Base-by-base conservation (phyloP, 805 yeast species). In the Priceomyces fermenticarens region DNA sequence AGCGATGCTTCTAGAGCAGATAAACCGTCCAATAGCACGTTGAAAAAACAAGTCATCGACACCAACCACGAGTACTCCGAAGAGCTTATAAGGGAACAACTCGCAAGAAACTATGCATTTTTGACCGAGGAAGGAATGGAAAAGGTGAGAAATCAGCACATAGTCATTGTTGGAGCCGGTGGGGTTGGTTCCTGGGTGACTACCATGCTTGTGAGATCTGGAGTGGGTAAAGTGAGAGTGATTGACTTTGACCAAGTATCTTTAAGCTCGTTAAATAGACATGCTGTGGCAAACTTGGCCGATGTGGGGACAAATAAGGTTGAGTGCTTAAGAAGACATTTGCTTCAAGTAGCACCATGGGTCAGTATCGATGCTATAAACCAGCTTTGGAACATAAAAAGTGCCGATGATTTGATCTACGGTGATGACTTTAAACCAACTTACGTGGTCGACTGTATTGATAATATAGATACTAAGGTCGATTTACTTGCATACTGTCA, bases 171-270 rank as follows among this genome's bases (percentile, higher is more conserved):
- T 25, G 99, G 99, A 25, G 93, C 91, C 12, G 99, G 99, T 43
- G 99, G 99, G 43, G 99, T 93, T 31, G 99, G 99, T 2, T 90
- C 97, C 0, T 90, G 97, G 91, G 96, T 84, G 16, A 83, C 85
- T 10, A 84, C 95, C 9, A 88, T 95, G 85, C 73, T 93, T 42
- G 85, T 86, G 2, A 80, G 99, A 54, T 86, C 96, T 12, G 99
- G 99, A 11, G 83, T 90, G 30, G 83, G 85, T 14, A 76, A 78
- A 44, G 60, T 93, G 39, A 76, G 89, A 51, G 74, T 93, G 42
- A 81, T 93, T 40, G 99, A 93, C 63, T 93, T 93, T 58, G 99
- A 93, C 62, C 99, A 93, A 67, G 97, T 93, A 20, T 81, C 97
- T 1, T 70, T 93, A 44, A 85, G 96, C 37, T 88, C 97, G 7